These are phyloP conservation scores for Cunninghamia lanceolata DNA, from an alignment of 75 land plant species.

Conservation along the genomic window DNA sequence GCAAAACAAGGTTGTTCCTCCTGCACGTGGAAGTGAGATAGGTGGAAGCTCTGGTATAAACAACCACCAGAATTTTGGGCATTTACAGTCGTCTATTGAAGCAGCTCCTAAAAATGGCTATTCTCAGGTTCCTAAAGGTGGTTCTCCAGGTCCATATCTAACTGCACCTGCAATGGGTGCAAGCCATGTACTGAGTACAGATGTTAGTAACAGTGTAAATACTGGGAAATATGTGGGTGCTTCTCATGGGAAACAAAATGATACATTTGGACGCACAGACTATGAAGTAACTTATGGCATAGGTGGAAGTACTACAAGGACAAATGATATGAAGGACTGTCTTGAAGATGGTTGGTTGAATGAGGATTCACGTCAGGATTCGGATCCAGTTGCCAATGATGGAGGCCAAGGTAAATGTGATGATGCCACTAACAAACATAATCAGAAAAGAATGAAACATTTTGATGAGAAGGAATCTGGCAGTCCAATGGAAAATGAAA, in stretches of 20 bases:
- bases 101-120: conserved; percentile 17
- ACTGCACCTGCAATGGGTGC: not conserved
- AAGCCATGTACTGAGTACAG: not conserved
- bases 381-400: not conserved
- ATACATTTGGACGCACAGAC: not conserved
- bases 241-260: conserved; percentile 1
- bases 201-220: not conserved
- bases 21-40: conserved; percentile 33
- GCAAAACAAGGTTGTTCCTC: conserved; percentile 29
- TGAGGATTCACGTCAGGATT: not conserved
- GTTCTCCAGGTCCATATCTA: not conserved
- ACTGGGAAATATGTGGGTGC: not conserved
- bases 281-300: not conserved
- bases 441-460: not conserved
- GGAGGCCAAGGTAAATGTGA: conserved; percentile 11
- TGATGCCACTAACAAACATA: conserved; percentile 9
- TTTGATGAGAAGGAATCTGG: conserved; percentile 15
- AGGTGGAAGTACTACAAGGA: not conserved
- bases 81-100: conserved; percentile 5
- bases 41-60: conserved; percentile 25
- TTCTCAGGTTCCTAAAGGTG: conserved; percentile 3
- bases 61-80: conserved; percentile 11
- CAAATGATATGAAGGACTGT: not conserved
- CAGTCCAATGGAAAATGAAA: conserved; percentile 18
- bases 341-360: not conserved